Base-by-base conservation (phyloP, 2,329 filamentous ascomycete genomes). In the Aspergillus fumigatiaffinis region DNA sequence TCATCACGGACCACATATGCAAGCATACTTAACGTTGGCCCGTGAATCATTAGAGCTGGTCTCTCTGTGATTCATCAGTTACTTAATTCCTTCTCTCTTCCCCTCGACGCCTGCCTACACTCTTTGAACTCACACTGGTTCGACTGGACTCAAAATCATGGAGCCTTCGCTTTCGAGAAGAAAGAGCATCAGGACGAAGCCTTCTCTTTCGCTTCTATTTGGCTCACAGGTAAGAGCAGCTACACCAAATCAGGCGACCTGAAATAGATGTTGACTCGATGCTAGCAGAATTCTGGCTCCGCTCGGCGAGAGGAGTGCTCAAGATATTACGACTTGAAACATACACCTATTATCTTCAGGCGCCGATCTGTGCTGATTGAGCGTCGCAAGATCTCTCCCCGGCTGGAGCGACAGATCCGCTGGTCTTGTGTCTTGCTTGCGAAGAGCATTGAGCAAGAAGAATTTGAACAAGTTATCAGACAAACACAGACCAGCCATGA, bases 381-480 rank as follows among this genome's bases (percentile, higher is more conserved):
- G 12, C 70, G 74, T 25, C 74, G 70, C 57, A 53, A 66, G 2
- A 64, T 77, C 14, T 60, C 66, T 2, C 64, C 66, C 6, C 66
- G 71, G 23, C 51, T 75, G 4, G 73, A 76, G 53, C 66, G 60
- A 2, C 66, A 76, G 48, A 56, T 77, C 35, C 68, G 70, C 57
- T 64, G 71, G 50, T 62, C 73, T 17, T 77, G 75, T 55, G 66
- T 65, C 23, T 63, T 70, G 52, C 71, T 69, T 25, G 55, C 61
- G 17, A 66, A 65, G 52, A 68, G 69, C 50, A 70, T 71, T 56
- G 68, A 71, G 46, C 66, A 63, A 52, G 68, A 63, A 6, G 52
- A 62, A 26, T 54, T 56, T 14, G 50, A 57, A 9, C 51, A 20
- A 4, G 32, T 48, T 7, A 50, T 25, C n/a, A 55, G 52, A 6